Evolutionary conservation across 805 yeast species (phyloP).

Genomic region (Tetrapisispora namnaoensis): DNA sequence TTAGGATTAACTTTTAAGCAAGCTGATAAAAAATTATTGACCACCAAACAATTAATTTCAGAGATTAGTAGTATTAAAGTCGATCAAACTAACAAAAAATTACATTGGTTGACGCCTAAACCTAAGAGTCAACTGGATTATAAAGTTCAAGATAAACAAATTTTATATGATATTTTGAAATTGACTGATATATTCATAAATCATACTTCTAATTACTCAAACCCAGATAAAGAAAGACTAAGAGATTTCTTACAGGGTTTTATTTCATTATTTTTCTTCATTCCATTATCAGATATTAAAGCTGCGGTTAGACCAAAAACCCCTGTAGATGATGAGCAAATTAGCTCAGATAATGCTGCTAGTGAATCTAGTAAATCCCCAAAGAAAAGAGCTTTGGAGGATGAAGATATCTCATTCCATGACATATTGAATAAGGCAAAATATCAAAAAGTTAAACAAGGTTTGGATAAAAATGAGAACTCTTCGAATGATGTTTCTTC

Average conservation of each 20-base stretch:
- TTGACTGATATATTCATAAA: constrained; percentile 58
- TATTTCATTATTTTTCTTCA: constrained; percentile 59
- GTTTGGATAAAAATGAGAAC: constrained; percentile 13
- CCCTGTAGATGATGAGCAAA: constrained; percentile 11
- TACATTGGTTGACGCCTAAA: constrained; percentile 76
- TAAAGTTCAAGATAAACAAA: constrained; percentile 51
- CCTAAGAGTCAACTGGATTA: constrained; percentile 70
- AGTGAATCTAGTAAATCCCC: constrained; percentile 12
- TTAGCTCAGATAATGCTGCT: constrained; percentile 6
- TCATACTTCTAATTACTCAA: constrained; percentile 65
- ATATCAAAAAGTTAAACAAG: constrained; percentile 29
- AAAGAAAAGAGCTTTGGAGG: constrained; percentile 26
- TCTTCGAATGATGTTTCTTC: constrained; percentile 15
- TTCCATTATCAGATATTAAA: constrained; percentile 42
- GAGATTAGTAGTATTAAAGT: constrained; percentile 88
- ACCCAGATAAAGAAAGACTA: constrained; percentile 69
- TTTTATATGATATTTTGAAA: constrained; percentile 63
- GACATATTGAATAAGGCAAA: constrained; percentile 29
- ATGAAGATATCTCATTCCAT: constrained; percentile 11
- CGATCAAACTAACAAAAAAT: constrained; percentile 79
- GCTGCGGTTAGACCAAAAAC: constrained; percentile 23
- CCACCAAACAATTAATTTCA: constrained; percentile 81
- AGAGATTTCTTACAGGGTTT: constrained; percentile 63
- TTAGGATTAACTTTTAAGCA: constrained; percentile 93
- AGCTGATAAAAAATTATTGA: constrained; percentile 84